Base-by-base conservation (phyloP, 2,329 filamentous ascomycete genomes). In the Aureobasidium sp. region DNA sequence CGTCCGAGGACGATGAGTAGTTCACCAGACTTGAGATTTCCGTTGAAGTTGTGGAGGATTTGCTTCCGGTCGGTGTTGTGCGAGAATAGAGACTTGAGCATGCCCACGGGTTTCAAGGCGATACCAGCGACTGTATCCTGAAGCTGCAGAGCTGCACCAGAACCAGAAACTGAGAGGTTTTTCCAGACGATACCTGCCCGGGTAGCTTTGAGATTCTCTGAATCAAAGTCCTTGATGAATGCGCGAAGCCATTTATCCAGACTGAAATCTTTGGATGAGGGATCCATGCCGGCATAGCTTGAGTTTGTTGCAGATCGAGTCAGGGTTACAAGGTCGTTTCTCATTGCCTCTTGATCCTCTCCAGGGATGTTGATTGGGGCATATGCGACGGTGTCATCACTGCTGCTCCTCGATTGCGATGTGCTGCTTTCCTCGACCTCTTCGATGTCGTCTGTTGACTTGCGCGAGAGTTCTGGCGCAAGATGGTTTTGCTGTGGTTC, bases 121-220 rank as follows among this genome's bases (percentile, higher is more conserved):
- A 83, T 72, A 1, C 84, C 84, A 2, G 76, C 78, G 3, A 90
- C 84, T 2, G 83, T 89, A 60, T 84, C 77, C 68, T 91, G 88
- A 1, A 89, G 75, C 64, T 89, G 85, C 25, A 90, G 69, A 0
- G 85, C 84, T 2, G 81, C 79, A 0, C 86, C 87, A 0, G 84
- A 84, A 0, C 87, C 87, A 6, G 78, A 85, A 0, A 90, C 84
- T 60, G 81, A 81, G 35, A 90, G 77, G 55, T 87, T 78, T 62
- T 82, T 82, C 73, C 84, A 89, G 0, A 81, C 79, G 7, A 89
- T 77, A 3, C 85, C 85, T 0, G 85, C 80, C 7, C 75, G 74
- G 64, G 75, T 79, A 63, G 75, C 72, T 61, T 76, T 78, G 47
- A 85, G 74, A 0, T 82, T 81, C 61, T 86, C 81, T 19, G 78